Conservation (phyloP, 2,329 filamentous ascomycete species). For the Fusarium kyushuense region DNA sequence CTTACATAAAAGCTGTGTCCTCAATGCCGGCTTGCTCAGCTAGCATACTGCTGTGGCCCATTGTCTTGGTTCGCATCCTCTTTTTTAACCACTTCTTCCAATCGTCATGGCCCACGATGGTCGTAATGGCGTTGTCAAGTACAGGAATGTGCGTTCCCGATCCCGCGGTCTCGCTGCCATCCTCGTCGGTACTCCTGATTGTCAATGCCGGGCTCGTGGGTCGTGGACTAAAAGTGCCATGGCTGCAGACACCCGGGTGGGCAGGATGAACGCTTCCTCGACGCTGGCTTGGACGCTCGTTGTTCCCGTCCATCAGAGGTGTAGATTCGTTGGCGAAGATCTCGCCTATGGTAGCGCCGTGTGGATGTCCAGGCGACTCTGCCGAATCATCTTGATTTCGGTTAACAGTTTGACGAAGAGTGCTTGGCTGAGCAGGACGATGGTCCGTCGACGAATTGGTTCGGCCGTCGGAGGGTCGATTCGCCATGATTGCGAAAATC, state of each 20-base stretch:
- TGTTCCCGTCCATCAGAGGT: conserved; percentile 57
- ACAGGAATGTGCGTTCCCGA: conserved; percentile 52
- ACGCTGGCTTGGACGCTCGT: conserved; percentile 39
- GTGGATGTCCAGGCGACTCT: conserved; percentile 41
- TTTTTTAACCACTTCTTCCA: conserved; percentile 64
- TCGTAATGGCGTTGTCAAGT: conserved; percentile 56
- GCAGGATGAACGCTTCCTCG: conserved; percentile 48
- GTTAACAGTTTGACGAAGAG: conserved; percentile 60
- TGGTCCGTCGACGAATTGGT: conserved; percentile 53
- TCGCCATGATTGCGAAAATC: conserved; percentile 42
- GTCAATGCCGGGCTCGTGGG: conserved; percentile 63
- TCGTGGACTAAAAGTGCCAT: conserved; percentile 82
- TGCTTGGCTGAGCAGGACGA: conserved; percentile 59
- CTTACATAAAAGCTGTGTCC: conserved; percentile 79
- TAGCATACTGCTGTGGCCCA: conserved; percentile 78
- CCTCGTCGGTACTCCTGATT: conserved; percentile 48
- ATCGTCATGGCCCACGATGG: conserved; percentile 55
- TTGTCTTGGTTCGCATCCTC: conserved; percentile 72
- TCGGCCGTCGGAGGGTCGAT: conserved; percentile 47
- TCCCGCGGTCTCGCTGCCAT: conserved; percentile 51
- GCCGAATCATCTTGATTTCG: conserved; percentile 34
- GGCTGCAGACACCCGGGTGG: conserved; percentile 68
- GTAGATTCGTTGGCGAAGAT: conserved; percentile 61
- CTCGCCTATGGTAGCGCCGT: conserved; percentile 33
- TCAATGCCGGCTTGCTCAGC: conserved; percentile 80